phyloP scores from a whole-genome alignment of 495 filamentous ascomycete genomes.

The Tuber aestivum region DNA sequence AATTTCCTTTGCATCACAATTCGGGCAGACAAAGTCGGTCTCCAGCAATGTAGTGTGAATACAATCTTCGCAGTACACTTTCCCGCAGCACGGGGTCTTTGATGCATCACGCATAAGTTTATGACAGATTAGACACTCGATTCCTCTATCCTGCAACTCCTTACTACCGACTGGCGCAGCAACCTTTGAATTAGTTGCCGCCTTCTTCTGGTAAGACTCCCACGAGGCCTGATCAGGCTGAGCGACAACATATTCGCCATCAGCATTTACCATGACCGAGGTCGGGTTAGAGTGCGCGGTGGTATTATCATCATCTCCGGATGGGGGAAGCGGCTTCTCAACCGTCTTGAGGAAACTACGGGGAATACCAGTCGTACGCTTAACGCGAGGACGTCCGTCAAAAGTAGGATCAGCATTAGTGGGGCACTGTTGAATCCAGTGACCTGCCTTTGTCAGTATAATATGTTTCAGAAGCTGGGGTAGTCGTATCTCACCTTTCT shows the following conservation, averaged over 20 bases:
- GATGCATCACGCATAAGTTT: slow-evolving; percentile 94
- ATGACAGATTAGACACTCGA: slow-evolving; percentile 93
- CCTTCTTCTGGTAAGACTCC: slow-evolving; percentile 92
- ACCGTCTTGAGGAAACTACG: slow-evolving; percentile 87
- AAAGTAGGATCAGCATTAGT: slow-evolving; percentile 96
- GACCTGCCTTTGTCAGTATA: slow-evolving; percentile 50
- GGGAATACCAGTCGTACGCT: slow-evolving; percentile 93
- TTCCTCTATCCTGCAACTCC: slow-evolving; percentile 73
- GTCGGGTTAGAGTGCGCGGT: slow-evolving; percentile 56
- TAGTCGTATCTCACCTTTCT: slow-evolving; percentile 59
- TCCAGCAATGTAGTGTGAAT: slow-evolving; percentile 96
- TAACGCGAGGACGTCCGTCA: slow-evolving; percentile 82
- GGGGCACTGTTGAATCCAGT: slow-evolving; percentile 96
- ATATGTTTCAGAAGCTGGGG: not conserved
- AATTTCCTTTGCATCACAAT: slow-evolving; percentile 80
- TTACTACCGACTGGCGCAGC: slow-evolving; percentile 72
- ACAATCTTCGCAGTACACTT: slow-evolving; percentile 98
- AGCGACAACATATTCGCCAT: slow-evolving; percentile 93
- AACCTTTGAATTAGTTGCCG: slow-evolving; percentile 63
- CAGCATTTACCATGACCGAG: slow-evolving; percentile 89
- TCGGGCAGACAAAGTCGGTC: slow-evolving; percentile 92
- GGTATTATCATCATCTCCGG: slow-evolving; percentile 60
- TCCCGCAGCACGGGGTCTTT: slow-evolving; percentile 95
- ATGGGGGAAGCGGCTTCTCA: slow-evolving; percentile 74
- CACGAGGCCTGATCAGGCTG: slow-evolving; percentile 90